phyloP scores from a whole-genome alignment of 176 grass and related monocot genomes.

The Rhynchospora pubera region DNA sequence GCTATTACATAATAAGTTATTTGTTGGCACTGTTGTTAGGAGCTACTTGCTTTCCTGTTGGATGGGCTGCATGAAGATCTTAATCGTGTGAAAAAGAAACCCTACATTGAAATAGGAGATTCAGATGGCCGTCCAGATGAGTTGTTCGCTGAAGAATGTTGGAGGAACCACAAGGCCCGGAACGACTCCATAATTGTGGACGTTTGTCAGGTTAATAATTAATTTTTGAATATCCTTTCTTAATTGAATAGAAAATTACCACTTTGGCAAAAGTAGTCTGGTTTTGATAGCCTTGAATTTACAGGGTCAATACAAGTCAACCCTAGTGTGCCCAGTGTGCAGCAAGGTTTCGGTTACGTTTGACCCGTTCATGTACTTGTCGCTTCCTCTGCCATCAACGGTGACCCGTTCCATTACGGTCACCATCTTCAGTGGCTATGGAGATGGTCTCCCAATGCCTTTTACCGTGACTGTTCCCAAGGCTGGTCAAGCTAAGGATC shows the following conservation, averaged over 20 bases:
- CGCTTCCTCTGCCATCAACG: constrained; percentile 80
- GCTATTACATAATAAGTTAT: background rate
- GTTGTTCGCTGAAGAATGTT: constrained; percentile 83
- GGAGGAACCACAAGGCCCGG: constrained; percentile 86
- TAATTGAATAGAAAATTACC: background rate
- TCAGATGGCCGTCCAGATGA: constrained; percentile 76
- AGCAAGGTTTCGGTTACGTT: constrained; percentile 91
- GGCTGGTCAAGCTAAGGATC: constrained; percentile 54
- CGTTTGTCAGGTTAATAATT: constrained; percentile 65
- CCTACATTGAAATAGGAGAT: constrained; percentile 97
- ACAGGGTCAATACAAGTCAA: constrained; percentile 98
- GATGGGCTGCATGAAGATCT: constrained; percentile 99
- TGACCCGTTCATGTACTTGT: constrained; percentile 98
- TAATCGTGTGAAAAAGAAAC: constrained; percentile 92
- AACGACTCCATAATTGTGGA: constrained; percentile 99
- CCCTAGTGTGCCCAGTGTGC: constrained; percentile 85
- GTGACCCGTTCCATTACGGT: constrained; percentile 73
- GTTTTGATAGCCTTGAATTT: constrained; percentile 18
- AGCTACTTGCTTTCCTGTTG: constrained; percentile 92
- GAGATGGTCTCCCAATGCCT: constrained; percentile 69
- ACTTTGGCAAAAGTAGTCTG: background rate
- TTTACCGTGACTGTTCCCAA: constrained; percentile 81
- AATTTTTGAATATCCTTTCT: background rate
- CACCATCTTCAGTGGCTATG: constrained; percentile 77
- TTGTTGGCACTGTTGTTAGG: constrained; percentile 38